Base-by-base conservation (phyloP, 2,329 filamentous ascomycete species). In the Fusarium foetens region DNA sequence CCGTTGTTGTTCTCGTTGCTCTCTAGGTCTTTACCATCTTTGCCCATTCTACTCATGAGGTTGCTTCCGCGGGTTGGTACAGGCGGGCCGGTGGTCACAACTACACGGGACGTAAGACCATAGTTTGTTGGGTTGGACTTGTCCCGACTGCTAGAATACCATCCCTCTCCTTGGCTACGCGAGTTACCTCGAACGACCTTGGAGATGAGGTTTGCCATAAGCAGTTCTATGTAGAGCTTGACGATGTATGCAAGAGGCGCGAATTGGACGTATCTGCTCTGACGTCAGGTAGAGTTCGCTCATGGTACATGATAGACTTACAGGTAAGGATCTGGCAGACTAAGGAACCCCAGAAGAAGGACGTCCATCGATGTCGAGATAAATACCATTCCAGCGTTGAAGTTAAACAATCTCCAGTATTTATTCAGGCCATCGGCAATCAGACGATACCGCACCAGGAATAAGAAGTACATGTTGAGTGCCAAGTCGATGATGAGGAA, bases 191-290 rank as follows among this genome's bases (percentile, higher is more conserved):
- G 53, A 3, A 74, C 79, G 4, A 84, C 77, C 57, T 82, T 83
- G 33, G 78, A 83, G 59, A 88, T 87, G 29, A 88, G 81, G 29
- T 84, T 83, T 33, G 86, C 85, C 85, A 88, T 87, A 25, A 82
- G 82, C 74, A 88, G 82, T 70, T 88, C 86, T 69, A 88, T 87
- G 69, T 87, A 83, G 21, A 88, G 81, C 66, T 88, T 88, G 58
- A 87, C 81, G 31, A 86, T 82, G 69, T 87, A 88, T 5, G 84
- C 85, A 6, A 87, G 79, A 0, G 86, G 86, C 36, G 86, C 84
- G 68, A 88, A 86, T 71, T 86, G 85, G 38, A 86, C 83, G 66
- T 77, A 80, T 64, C 79, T 77, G 29, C 35, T 13, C 57, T 35
- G 41, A 52, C 65, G 10, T 75, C 60, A 62, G 74, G 59, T 8